Evolutionary conservation across 192 early-diverging fungal species (phyloP), one percentile per base, ranked within the genome.

Genomic region (Diversispora eburnea): DNA sequence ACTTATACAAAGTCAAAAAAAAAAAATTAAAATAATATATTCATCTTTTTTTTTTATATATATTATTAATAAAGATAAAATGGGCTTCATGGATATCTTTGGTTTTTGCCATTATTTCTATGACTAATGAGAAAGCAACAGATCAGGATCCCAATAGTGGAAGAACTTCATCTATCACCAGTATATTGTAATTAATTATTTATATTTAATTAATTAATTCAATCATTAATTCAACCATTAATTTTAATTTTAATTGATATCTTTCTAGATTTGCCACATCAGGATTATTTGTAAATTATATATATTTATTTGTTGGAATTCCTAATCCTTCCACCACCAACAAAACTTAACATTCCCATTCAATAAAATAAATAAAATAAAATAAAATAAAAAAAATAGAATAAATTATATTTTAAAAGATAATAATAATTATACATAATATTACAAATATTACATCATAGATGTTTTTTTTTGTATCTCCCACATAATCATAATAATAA

Each of bases 121-220:
- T 66, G 25, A 66, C 64, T 4, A 66, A 66, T 66, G 64, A 66
- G 20, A 66, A 49, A 66, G 4, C 13, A 15, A 48, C 64, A 8
- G 64, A 66, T 25, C 64, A 47, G 13, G 64, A 66, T 66, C 64
- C 64, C 19, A 66, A 66, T 47, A 8, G 9, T 10, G 64, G 64
- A 20, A 13, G 63, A 3, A 47, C 54, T 10, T 10, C 39, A 8
- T 22, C 55, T 22, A 59, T 41, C 9, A 42, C 59, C 6, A 39
- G 58, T 45, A 8, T 54, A 39, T 43, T 49, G 51, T 46, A 54
- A 76, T 43, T 41, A 75, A 17, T n/a, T 20, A 8, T 47, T 19
- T 20, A 20, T 20, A 47, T n/a, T 20, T 45, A 9, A 47, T 47
- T 8, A 4, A 65, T 46, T 7, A 47, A 20, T 46, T 15, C 22